Evolutionary conservation across 148 eudicot genomes (phyloP).

Genomic region (Simmondsia chinensis): DNA sequence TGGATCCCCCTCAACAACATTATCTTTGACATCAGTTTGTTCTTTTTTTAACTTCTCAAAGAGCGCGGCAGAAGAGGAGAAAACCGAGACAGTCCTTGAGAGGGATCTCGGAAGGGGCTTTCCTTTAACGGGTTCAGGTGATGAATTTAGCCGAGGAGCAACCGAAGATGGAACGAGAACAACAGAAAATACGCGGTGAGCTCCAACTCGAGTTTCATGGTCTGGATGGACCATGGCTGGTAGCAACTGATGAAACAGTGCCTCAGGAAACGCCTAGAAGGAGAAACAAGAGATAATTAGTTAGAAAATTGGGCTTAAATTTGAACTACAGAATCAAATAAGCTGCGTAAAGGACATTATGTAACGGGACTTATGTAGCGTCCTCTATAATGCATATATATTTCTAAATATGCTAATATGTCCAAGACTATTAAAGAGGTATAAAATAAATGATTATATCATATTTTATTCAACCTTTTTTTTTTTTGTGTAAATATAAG

Average conservation of each 20-base stretch:
- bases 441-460: too few relatives aligned
- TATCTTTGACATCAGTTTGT: constrained; percentile 35
- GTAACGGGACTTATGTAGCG: too few relatives aligned
- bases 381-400: not conserved
- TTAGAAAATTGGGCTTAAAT: not conserved
- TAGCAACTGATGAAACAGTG: constrained; percentile 86
- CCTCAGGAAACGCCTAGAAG: constrained; percentile 88
- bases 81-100: constrained; percentile 89
- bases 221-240: constrained; percentile 93
- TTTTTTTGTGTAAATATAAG: too few relatives aligned
- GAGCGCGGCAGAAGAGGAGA: constrained; percentile 97
- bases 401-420: not conserved
- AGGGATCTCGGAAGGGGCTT: constrained; percentile 65
- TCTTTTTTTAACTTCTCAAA: constrained; percentile 73
- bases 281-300: constrained; percentile 7
- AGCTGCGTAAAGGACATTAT: not conserved
- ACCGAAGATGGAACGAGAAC: constrained; percentile 97
- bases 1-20: constrained; percentile 19
- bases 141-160: constrained; percentile 43
- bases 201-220: constrained; percentile 80
- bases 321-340: not conserved
- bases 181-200: constrained; percentile 87
- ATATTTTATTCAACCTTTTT: too few relatives aligned
- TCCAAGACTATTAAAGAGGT: too few relatives aligned
- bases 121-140: constrained; percentile 16